A percentile compares a stretch with the other conserved stretches of the same genome.
These are phyloP conservation scores for Monosporascus sp. DNA, from an alignment of 2,329 filamentous ascomycete genomes.

Conservation along the genomic window DNA sequence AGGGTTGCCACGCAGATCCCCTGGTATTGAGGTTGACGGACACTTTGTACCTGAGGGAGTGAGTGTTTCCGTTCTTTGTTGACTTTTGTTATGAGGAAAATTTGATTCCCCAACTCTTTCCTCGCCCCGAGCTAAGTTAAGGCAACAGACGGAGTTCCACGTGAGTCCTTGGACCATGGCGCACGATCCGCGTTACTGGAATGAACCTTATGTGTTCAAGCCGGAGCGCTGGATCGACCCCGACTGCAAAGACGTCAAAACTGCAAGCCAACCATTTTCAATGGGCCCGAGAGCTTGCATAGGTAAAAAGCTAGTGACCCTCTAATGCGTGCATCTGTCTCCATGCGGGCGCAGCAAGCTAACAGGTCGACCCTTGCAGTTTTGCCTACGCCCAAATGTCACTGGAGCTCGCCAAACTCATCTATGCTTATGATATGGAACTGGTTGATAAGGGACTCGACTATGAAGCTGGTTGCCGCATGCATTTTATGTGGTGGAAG, in stretches of 20 bases:
- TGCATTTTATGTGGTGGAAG: slow-evolving; percentile 27
- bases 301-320: not conserved
- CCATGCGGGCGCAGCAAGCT: not conserved
- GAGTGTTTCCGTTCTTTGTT: slow-evolving; percentile 1
- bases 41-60: slow-evolving; percentile 21
- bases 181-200: not conserved
- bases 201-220: not conserved
- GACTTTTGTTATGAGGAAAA: not conserved
- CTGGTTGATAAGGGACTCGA: slow-evolving; percentile 23
- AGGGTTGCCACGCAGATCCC: slow-evolving; percentile 8
- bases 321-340: not conserved
- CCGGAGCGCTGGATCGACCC: not conserved
- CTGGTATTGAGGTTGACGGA: slow-evolving; percentile 18
- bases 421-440: slow-evolving; percentile 29
- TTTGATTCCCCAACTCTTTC: not conserved
- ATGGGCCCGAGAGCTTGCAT: not conserved
- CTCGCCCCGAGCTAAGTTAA: too few relatives aligned
- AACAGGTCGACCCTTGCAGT: not conserved
- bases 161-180: slow-evolving; percentile 21
- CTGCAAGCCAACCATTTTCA: not conserved
- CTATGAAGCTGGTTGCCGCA: slow-evolving; percentile 27
- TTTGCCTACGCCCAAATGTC: slow-evolving; percentile 31
- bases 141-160: slow-evolving; percentile 24
- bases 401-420: slow-evolving; percentile 27
- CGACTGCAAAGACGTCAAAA: not conserved